phyloP scores from a whole-genome alignment of 495 filamentous ascomycete species.

The Hamigera avellanea region DNA sequence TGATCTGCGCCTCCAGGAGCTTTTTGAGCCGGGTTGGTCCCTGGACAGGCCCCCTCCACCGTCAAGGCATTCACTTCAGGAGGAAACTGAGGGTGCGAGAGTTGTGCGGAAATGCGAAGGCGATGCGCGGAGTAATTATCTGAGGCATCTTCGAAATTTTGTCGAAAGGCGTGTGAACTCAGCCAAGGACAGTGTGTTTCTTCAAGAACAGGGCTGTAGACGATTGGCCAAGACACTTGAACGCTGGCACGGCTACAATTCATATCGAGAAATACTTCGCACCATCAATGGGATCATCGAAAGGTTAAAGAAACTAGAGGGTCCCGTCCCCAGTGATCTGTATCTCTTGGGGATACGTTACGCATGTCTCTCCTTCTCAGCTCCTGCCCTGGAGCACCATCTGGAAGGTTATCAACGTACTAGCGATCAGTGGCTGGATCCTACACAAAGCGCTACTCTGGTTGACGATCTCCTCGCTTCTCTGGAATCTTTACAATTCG shows the following conservation, averaged over 20 bases:
- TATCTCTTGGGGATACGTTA: conserved; percentile 16
- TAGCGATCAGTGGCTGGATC: conserved; percentile 1
- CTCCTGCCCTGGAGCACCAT: conserved; percentile 14
- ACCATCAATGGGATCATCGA: conserved; percentile 15
- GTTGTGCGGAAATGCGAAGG: no score
- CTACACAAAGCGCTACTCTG: conserved; percentile 5
- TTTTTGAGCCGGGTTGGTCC: conserved; percentile 17
- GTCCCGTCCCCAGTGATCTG: conserved; percentile 2
- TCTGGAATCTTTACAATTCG: conserved; percentile 13
- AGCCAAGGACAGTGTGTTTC: background rate
- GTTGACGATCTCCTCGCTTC: conserved; percentile 11
- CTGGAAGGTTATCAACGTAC: conserved; percentile 7
- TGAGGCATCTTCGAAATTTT: conserved; percentile 5
- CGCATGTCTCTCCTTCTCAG: conserved; percentile 18
- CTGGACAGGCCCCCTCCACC: conserved; percentile 8
- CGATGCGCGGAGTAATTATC: no score
- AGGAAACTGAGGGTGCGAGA: no score
- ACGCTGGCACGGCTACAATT: conserved; percentile 8
- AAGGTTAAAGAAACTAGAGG: conserved; percentile 11
- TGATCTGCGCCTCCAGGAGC: conserved; percentile 5
- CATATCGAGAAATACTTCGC: conserved; percentile 18
- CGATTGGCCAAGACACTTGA: conserved; percentile 3
- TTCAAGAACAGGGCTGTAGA: conserved; percentile 3
- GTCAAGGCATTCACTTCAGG: conserved; percentile 14
- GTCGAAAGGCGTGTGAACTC: conserved; percentile 14